These are phyloP conservation scores for Nigrospora osmanthi DNA, from an alignment of 2,329 filamentous ascomycete genomes.

Conservation along the genomic window DNA sequence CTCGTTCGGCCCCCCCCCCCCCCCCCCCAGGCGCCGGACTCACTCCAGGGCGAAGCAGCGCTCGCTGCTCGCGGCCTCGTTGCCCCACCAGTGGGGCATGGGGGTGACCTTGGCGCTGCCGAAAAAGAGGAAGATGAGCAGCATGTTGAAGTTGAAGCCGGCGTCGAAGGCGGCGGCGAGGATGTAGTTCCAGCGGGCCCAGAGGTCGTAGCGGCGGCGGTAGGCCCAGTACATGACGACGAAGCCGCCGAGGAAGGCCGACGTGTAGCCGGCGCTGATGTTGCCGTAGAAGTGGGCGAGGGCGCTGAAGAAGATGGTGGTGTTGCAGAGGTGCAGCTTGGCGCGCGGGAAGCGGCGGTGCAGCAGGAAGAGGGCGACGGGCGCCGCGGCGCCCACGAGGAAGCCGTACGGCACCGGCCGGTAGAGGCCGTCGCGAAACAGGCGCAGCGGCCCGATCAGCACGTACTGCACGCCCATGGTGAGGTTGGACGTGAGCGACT, in stretches of 20 bases:
- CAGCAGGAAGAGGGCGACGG: slow-evolving; percentile 39
- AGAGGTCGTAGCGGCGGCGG: slow-evolving; percentile 45
- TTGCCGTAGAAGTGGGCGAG: slow-evolving; percentile 53
- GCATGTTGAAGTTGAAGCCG: slow-evolving; percentile 53
- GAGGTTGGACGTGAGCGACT: slow-evolving; percentile 39
- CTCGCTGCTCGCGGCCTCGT: slow-evolving; percentile 45
- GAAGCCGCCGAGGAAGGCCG: slow-evolving; percentile 50
- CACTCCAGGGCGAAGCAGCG: slow-evolving; percentile 47
- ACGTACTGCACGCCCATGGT: slow-evolving; percentile 54
- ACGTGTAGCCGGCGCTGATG: slow-evolving; percentile 50
- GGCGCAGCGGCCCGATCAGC: slow-evolving; percentile 41
- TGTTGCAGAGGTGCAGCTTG: slow-evolving; percentile 51
- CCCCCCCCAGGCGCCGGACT: background rate
- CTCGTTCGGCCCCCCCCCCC: too few relatives aligned
- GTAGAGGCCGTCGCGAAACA: slow-evolving; percentile 41
- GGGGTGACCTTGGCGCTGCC: slow-evolving; percentile 45
- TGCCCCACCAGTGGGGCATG: slow-evolving; percentile 61
- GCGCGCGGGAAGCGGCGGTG: slow-evolving; percentile 43
- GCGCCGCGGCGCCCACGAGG: slow-evolving; percentile 37
- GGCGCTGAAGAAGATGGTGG: slow-evolving; percentile 53
- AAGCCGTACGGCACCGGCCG: slow-evolving; percentile 43
- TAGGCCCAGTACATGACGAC: slow-evolving; percentile 54
- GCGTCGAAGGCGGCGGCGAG: slow-evolving; percentile 54
- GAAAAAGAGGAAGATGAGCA: slow-evolving; percentile 54
- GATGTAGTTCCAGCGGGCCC: slow-evolving; percentile 54